Conservation (phyloP, 169 alveolate species). For the Blepharisma undulans region DNA sequence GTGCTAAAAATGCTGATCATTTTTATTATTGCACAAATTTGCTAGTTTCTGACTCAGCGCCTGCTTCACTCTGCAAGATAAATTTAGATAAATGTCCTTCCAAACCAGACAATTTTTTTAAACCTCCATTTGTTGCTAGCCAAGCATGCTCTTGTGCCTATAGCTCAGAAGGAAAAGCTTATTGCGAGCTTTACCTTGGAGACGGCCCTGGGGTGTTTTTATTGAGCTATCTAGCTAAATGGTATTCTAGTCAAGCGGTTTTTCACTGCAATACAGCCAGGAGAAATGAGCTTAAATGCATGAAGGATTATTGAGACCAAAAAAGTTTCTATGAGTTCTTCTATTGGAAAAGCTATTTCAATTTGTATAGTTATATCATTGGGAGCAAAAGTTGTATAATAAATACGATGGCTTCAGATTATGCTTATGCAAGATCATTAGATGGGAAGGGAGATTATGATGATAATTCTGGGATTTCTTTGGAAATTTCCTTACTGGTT, state of each 20-base stretch:
- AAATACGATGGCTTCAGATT: not conserved
- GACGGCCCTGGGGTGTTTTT: not conserved
- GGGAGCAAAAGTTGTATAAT: not conserved
- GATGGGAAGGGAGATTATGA: not conserved
- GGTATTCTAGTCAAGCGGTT: not conserved
- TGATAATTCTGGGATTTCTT: not conserved
- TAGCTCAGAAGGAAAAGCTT: not conserved
- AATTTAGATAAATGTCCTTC: not conserved
- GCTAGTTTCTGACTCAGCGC: not conserved
- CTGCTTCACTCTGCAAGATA: not conserved
- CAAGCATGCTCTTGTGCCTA: slow-evolving; percentile 20
- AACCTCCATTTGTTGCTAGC: not conserved
- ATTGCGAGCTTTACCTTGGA: slow-evolving; percentile 31
- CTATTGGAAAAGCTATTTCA: not conserved
- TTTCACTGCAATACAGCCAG: not conserved
- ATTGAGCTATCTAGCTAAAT: not conserved
- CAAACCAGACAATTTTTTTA: not conserved
- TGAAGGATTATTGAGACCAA: not conserved
- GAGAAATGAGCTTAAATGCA: not conserved
- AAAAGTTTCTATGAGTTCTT: not conserved
- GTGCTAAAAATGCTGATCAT: not conserved
- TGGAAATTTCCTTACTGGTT: not conserved
- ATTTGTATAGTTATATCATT: not conserved
- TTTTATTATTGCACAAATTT: not conserved
- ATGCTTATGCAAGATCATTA: not conserved